Conservation (phyloP, 2,329 filamentous ascomycete genomes). For the Cladosporium oxysporum region DNA sequence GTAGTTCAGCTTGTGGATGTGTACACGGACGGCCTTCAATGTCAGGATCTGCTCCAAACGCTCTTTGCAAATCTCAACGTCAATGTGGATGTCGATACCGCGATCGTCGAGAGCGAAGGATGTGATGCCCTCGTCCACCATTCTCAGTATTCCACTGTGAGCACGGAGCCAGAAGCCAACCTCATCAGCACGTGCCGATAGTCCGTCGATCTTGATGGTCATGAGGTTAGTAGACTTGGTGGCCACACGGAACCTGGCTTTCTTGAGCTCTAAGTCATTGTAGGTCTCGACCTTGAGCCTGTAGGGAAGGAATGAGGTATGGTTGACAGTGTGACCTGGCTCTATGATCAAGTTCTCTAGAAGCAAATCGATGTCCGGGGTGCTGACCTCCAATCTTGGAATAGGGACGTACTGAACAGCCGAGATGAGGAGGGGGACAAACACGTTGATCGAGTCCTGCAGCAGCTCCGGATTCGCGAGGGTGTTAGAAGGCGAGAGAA, state of each 20-base stretch:
- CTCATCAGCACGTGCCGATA: constrained; percentile 82
- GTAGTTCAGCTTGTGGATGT: constrained; percentile 86
- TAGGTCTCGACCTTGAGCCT: constrained; percentile 77
- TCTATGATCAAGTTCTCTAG: constrained; percentile 90
- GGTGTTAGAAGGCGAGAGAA: constrained; percentile 67
- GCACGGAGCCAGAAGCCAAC: constrained; percentile 86
- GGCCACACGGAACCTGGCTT: constrained; percentile 70
- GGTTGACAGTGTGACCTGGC: constrained; percentile 79
- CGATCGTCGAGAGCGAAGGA: constrained; percentile 83
- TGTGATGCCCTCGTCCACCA: constrained; percentile 81
- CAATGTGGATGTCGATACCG: constrained; percentile 82
- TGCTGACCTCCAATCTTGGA: constrained; percentile 82
- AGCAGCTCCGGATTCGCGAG: constrained; percentile 71
- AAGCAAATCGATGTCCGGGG: constrained; percentile 79
- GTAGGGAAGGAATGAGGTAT: constrained; percentile 87
- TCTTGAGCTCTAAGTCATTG: constrained; percentile 84
- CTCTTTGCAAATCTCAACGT: constrained; percentile 79
- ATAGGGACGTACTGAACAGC: constrained; percentile 86
- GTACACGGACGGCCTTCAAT: constrained; percentile 72
- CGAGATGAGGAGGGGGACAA: constrained; percentile 75
- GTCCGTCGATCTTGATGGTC: constrained; percentile 75
- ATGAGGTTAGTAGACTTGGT: constrained; percentile 67
- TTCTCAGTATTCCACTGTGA: constrained; percentile 71
- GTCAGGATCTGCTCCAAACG: constrained; percentile 78
- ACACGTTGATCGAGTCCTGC: constrained; percentile 74